Conservation (phyloP, 495 filamentous ascomycete species). For the Recurvomyces mirabilis region DNA sequence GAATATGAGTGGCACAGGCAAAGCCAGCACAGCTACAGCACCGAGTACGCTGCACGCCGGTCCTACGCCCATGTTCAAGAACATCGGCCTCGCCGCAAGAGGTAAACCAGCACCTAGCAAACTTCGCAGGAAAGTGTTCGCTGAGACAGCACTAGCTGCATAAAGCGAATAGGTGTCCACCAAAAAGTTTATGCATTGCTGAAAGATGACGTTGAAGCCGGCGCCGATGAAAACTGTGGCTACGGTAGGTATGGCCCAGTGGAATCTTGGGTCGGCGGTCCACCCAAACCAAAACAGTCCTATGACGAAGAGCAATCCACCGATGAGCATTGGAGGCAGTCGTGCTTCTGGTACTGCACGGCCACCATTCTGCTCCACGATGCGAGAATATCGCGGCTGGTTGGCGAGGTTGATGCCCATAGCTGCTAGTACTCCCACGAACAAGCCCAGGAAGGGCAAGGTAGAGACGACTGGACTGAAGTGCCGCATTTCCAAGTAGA, state of each 20-base stretch:
- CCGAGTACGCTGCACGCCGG: slow-evolving; percentile 18
- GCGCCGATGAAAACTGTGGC: slow-evolving; percentile 19
- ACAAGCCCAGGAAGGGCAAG: slow-evolving; percentile 43
- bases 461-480: slow-evolving; percentile 33
- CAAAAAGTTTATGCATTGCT: slow-evolving; percentile 24
- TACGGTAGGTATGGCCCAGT: slow-evolving; percentile 27
- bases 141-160: slow-evolving; percentile 20
- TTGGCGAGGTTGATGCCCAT: slow-evolving; percentile 23
- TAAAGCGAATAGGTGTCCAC: slow-evolving; percentile 22
- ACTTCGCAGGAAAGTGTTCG: slow-evolving; percentile 22
- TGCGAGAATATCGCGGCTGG: slow-evolving; percentile 22
- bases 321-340: slow-evolving; percentile 29
- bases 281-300: slow-evolving; percentile 31
- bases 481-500: slow-evolving; percentile 42
- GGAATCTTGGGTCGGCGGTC: slow-evolving; percentile 23
- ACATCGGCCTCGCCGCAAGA: slow-evolving; percentile 21
- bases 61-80: slow-evolving; percentile 19
- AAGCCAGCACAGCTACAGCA: slow-evolving; percentile 10
- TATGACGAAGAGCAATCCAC: slow-evolving; percentile 22
- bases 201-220: slow-evolving; percentile 26
- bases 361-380: slow-evolving; percentile 16
- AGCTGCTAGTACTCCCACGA: slow-evolving; percentile 32
- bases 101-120: slow-evolving; percentile 21
- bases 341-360: slow-evolving; percentile 28
- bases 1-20: slow-evolving; percentile 23